These are phyloP conservation scores for Zygotorulaspora mrakii DNA, from an alignment of 1,139 yeast species.

Conservation along the genomic window DNA sequence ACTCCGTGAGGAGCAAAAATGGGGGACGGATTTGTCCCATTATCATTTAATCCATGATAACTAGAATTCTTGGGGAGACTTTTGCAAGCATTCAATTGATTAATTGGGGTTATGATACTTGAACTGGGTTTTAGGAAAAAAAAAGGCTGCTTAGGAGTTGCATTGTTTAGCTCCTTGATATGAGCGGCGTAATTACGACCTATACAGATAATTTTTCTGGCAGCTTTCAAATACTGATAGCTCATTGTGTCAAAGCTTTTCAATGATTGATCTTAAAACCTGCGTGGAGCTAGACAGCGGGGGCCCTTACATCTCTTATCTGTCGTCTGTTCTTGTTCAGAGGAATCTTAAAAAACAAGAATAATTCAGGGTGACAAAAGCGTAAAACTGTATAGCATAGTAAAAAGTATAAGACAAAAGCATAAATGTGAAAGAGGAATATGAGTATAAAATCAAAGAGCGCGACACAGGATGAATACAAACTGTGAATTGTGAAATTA, in stretches of 20 bases:
- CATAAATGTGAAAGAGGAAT: too few relatives aligned
- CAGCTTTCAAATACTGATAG: constrained; percentile 55
- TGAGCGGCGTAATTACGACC: constrained; percentile 97
- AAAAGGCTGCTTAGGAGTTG: constrained; percentile 78
- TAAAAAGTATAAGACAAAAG: too few relatives aligned
- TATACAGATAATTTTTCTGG: constrained; percentile 83
- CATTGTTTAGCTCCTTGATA: constrained; percentile 80
- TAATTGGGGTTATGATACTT: constrained; percentile 46
- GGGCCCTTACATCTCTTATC: too few relatives aligned
- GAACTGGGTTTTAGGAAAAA: constrained; percentile 86
- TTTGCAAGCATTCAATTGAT: constrained; percentile 7
- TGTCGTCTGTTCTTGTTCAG: too few relatives aligned
- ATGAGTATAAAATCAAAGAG: too few relatives aligned
- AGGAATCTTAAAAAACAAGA: too few relatives aligned
- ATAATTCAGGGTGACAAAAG: too few relatives aligned
- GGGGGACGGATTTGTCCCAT: constrained; percentile 52
- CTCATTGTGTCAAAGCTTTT: constrained; percentile 36
- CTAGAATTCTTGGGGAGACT: constrained; percentile 15
- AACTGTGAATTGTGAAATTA: too few relatives aligned
- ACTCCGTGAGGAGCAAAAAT: constrained; percentile 80
- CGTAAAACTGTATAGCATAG: too few relatives aligned
- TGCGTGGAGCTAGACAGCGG: too few relatives aligned
- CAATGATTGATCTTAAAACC: too few relatives aligned
- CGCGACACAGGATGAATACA: too few relatives aligned
- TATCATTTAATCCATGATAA: constrained; percentile 27